A percentile compares a stretch with the other conserved stretches of the same genome.
Conservation (phyloP, 371 early-diverging fungal species). For the Dichotomocladium elegans region DNA sequence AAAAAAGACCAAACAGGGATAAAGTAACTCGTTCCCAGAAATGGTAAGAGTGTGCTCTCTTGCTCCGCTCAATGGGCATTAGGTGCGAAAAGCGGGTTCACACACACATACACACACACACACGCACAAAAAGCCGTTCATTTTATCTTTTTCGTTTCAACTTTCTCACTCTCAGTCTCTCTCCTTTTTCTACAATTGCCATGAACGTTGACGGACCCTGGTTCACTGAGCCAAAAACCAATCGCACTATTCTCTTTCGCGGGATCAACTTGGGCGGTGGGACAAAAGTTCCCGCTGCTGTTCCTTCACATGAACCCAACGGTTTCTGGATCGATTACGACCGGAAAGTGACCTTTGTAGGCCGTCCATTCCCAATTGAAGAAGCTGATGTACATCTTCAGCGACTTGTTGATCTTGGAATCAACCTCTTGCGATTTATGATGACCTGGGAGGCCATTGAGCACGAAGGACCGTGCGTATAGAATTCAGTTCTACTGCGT, state of each 20-base stretch:
- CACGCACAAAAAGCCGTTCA: no score
- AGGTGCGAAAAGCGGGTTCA: no score
- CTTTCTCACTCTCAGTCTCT: background rate
- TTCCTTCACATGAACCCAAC: conserved; percentile 45
- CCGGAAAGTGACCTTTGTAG: conserved; percentile 55
- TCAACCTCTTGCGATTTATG: conserved; percentile 73
- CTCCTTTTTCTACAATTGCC: conserved; percentile 4
- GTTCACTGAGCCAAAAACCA: conserved; percentile 56
- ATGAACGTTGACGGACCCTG: conserved; percentile 55
- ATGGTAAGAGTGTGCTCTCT: no score
- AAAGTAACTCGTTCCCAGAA: no score
- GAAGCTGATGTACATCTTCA: conserved; percentile 80
- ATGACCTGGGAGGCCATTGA: conserved; percentile 88
- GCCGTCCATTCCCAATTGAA: conserved; percentile 78
- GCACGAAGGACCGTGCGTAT: conserved; percentile 72
- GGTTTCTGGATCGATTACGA: conserved; percentile 58
- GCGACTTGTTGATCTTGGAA: conserved; percentile 73
- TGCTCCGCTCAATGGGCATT: no score
- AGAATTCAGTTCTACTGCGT: no score
- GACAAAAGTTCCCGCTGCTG: conserved; percentile 53
- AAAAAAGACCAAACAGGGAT: no score
- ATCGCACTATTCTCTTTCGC: conserved; percentile 54
- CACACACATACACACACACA: no score
- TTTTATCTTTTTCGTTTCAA: background rate
- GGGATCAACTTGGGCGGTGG: conserved; percentile 68